Evolutionary conservation across 208 protist species (phyloP), one percentile per base, ranked within the genome.

Genomic region (Crithidia acanthocephali): DNA sequence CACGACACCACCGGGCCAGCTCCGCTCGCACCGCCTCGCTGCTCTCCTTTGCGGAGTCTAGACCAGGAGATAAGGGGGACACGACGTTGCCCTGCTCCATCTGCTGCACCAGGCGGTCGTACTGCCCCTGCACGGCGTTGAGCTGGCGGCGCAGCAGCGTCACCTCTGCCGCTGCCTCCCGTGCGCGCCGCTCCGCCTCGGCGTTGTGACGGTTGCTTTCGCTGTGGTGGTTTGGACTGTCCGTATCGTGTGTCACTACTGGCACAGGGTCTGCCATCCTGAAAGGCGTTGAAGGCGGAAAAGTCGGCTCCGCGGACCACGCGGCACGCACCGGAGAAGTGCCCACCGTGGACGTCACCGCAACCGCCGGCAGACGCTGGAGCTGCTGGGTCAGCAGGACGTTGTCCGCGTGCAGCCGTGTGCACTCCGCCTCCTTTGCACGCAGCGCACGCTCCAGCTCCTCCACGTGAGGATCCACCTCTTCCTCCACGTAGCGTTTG

Each of bases 401-500:
- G 57, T 73, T 73, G 48, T 73, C 57, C 2, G 42, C 33, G 22
- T 30, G 68, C 44, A 73, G 68, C 3, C 13, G 61, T 20, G 44
- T 40, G 28, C 67, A 66, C 61, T 72, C n/a, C 30, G 6, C 22
- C 10, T 45, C 25, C 6, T 28, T 45, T 7, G 44, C 35, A 2
- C 11, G n/a, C 37, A 68, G 44, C 22, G 22, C 45, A 0, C 7
- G 1, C 18, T 35, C 5, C 10, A 62, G 28, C 20, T 48, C 5
- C 9, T 50, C 55, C 33, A 76, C 7, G 18, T 51, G 37, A 2
- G 59, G 59, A 37, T 57, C 1, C 52, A 85, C 25, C 18, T 68
- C 62, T 8, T 52, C 27, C 23, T 77, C 76, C 15, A 81, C 81
- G 67, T 80, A 76, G 9, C 45, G n/a, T 28, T 74, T 64, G 32